A percentile compares a stretch with the other conserved stretches of the same genome.
Evolutionary conservation across 805 yeast species (phyloP).

Genomic region (Pichia occidentalis): DNA sequence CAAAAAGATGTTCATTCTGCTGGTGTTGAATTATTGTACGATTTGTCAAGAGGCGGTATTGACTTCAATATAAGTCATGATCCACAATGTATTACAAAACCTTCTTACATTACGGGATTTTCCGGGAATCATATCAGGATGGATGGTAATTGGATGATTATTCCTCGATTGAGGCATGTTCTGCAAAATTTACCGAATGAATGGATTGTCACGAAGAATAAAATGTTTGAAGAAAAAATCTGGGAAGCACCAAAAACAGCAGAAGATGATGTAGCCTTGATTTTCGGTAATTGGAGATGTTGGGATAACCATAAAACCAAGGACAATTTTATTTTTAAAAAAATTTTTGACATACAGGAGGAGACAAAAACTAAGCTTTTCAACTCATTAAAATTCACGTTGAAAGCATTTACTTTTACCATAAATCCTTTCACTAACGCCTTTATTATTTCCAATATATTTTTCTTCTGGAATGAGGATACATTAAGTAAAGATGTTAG

Average conservation of each 20-base stretch:
- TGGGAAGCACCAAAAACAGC: constrained; percentile 50
- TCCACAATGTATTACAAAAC: constrained; percentile 84
- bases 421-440: constrained; percentile 20
- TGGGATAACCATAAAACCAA: constrained; percentile 78
- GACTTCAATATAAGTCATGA: constrained; percentile 59
- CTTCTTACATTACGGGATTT: constrained; percentile 73
- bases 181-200: constrained; percentile 47
- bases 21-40: constrained; percentile 36
- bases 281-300: constrained; percentile 76
- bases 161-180: constrained; percentile 74
- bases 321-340: constrained; percentile 47
- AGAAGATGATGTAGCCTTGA: constrained; percentile 43
- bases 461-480: constrained; percentile 13
- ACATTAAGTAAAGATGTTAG: constrained; percentile 13
- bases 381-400: constrained; percentile 8
- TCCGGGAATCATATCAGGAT: constrained; percentile 69
- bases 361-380: constrained; percentile 6
- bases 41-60: constrained; percentile 34
- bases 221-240: constrained; percentile 24
- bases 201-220: constrained; percentile 38
- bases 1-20: constrained; percentile 17
- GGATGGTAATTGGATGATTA: constrained; percentile 81
- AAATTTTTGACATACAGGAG: constrained; percentile 37
- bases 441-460: constrained; percentile 14
- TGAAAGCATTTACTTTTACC: constrained; percentile 17